A percentile compares a stretch with the other conserved stretches of the same genome.
Evolutionary conservation across 345 rosid genomes (phyloP).

Genomic region (Xanthoceras sorbifolium): DNA sequence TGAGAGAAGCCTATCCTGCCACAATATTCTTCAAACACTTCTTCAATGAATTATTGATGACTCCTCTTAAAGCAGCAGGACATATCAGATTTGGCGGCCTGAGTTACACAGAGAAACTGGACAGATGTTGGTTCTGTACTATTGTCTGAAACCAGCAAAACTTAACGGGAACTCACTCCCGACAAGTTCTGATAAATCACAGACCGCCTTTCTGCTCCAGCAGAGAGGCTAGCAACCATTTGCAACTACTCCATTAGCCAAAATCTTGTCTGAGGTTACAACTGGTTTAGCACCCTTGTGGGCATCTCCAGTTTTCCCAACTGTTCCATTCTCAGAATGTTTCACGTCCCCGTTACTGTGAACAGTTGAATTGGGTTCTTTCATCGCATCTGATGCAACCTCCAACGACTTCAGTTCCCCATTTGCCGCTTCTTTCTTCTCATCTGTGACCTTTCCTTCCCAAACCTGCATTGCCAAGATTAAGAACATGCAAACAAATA

Average conservation of each 20-base stretch:
- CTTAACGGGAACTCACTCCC: background rate
- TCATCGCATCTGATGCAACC: slow-evolving; percentile 26
- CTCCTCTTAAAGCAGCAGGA: background rate
- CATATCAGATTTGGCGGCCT: slow-evolving; percentile 8
- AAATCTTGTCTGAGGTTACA: slow-evolving; percentile 27
- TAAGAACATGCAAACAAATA: background rate
- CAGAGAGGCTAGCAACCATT: slow-evolving; percentile 42
- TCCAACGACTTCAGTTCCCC: slow-evolving; percentile 17
- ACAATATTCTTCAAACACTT: background rate
- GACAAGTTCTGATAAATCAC: slow-evolving; percentile 1
- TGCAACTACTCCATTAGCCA: slow-evolving; percentile 31
- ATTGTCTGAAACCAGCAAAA: slow-evolving; percentile 17
- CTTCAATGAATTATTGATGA: slow-evolving; percentile 13
- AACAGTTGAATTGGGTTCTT: slow-evolving; percentile 33
- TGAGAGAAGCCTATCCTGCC: slow-evolving; percentile 15
- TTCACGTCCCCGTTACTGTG: slow-evolving; percentile 32
- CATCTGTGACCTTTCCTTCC: slow-evolving; percentile 45
- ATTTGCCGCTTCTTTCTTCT: slow-evolving; percentile 33
- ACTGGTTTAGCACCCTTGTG: slow-evolving; percentile 25
- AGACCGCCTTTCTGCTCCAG: slow-evolving; percentile 23
- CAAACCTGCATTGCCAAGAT: slow-evolving; percentile 32
- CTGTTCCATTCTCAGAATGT: slow-evolving; percentile 38
- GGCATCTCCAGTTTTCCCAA: slow-evolving; percentile 25
- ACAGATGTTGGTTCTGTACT: slow-evolving; percentile 7
- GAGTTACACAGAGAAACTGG: background rate